A percentile compares a stretch with the other conserved stretches of the same genome.
Evolutionary conservation across 1,284 basidiomycete genomes (phyloP).

Genomic region (Ustilago sp.): DNA sequence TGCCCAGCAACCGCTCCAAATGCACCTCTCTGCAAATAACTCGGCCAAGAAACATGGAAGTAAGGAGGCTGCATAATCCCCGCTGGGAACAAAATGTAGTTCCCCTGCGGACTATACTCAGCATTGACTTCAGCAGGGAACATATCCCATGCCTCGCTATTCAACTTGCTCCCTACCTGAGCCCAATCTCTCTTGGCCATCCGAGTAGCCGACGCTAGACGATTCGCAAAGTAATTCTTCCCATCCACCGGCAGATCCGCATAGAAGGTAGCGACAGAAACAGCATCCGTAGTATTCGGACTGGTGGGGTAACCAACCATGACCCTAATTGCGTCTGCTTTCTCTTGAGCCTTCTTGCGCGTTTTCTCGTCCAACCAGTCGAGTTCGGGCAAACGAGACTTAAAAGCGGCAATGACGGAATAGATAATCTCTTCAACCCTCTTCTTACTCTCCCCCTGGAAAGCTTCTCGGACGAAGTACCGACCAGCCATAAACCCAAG

Average conservation of each 20-base stretch:
- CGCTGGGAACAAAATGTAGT: slow-evolving; percentile 93
- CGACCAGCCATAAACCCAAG: slow-evolving; percentile 73
- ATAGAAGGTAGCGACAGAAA: slow-evolving; percentile 82
- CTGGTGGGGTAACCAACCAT: slow-evolving; percentile 90
- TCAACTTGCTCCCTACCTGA: slow-evolving; percentile 79
- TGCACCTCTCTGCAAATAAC: slow-evolving; percentile 85
- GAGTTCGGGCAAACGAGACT: slow-evolving; percentile 79
- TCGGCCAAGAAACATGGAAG: slow-evolving; percentile 87
- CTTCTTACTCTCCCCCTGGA: slow-evolving; percentile 81
- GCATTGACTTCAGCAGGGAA: slow-evolving; percentile 75
- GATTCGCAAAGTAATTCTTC: slow-evolving; percentile 85
- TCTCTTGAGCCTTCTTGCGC: slow-evolving; percentile 83
- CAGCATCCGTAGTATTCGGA: slow-evolving; percentile 82
- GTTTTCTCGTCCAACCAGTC: slow-evolving; percentile 93
- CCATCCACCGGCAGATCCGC: slow-evolving; percentile 76
- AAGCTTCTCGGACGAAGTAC: slow-evolving; percentile 86
- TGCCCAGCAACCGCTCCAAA: slow-evolving; percentile 65
- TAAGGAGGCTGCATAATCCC: slow-evolving; percentile 93
- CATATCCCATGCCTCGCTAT: slow-evolving; percentile 89
- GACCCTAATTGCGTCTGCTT: slow-evolving; percentile 83
- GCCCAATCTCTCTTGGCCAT: slow-evolving; percentile 76
- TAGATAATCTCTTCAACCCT: slow-evolving; percentile 87
- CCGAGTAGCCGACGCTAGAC: slow-evolving; percentile 74
- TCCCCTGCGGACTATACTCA: slow-evolving; percentile 65
- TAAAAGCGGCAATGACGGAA: slow-evolving; percentile 88